Evolutionary conservation across 2,329 filamentous ascomycete genomes (phyloP).

Genomic region (Fusarium sp.): DNA sequence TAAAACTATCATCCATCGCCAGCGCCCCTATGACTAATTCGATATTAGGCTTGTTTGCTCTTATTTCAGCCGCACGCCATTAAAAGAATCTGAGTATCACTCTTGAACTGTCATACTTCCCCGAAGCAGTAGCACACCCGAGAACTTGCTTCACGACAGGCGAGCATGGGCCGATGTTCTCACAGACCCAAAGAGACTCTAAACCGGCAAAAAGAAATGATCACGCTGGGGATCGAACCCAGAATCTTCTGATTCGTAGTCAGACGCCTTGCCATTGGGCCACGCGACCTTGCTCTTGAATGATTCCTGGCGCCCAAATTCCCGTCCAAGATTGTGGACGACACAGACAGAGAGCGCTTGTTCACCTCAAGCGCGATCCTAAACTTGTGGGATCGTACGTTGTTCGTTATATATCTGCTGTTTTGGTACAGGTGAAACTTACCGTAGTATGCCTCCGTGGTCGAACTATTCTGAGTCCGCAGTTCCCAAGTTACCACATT

Average conservation of each 20-base stretch:
- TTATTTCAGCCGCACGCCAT: neutral
- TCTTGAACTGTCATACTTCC: neutral
- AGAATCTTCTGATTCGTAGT: constrained; percentile 49
- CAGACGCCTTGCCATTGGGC: constrained; percentile 49
- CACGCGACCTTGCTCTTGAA: constrained; percentile 39
- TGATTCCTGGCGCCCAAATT: neutral
- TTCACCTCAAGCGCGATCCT: neutral
- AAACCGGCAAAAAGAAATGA: constrained; percentile 23
- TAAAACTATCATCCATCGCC: neutral
- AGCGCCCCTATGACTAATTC: neutral
- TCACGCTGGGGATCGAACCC: constrained; percentile 46
- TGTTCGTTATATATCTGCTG: neutral
- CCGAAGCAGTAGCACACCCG: neutral
- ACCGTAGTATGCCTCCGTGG: neutral
- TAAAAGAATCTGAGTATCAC: neutral
- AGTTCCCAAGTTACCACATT: neutral
- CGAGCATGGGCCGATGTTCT: neutral
- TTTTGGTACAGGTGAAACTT: neutral
- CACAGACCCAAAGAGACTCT: neutral
- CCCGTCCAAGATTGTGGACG: neutral
- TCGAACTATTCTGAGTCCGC: neutral
- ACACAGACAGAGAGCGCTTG: neutral
- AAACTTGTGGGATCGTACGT: neutral
- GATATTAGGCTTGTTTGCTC: neutral
- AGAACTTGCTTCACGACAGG: neutral